A percentile compares a stretch with the other conserved stretches of the same genome.
These are phyloP conservation scores for Tulasnella sp. DNA, from an alignment of 768 basidiomycete species.

Conservation along the genomic window DNA sequence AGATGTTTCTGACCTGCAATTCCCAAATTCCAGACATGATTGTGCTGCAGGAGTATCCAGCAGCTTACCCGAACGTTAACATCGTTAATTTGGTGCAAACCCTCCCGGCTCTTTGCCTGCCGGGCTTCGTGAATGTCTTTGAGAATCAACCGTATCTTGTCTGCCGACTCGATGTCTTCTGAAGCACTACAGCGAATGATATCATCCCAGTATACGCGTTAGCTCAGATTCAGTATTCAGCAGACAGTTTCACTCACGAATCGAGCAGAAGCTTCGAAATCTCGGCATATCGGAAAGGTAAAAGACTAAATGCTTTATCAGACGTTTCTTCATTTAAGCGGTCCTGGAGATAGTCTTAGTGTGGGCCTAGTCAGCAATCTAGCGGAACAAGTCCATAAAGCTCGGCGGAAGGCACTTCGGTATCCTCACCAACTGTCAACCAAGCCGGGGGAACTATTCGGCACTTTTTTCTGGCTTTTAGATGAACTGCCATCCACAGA, in stretches of 20 bases:
- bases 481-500: conserved; percentile 89
- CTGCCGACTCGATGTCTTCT: conserved; percentile 80
- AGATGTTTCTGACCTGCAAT: conserved; percentile 68
- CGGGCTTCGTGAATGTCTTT: conserved; percentile 95
- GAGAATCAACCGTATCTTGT: conserved; percentile 73
- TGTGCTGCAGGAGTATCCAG: background rate
- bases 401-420: background rate
- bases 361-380: background rate
- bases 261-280: conserved; percentile 89
- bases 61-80: conserved; percentile 65
- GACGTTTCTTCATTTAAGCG: conserved; percentile 67
- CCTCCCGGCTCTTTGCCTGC: conserved; percentile 86
- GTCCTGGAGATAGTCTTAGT: conserved; percentile 73
- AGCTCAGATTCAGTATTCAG: background rate
- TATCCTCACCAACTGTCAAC: conserved; percentile 68
- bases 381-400: background rate
- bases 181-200: conserved; percentile 53
- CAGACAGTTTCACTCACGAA: conserved; percentile 49
- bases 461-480: conserved; percentile 93
- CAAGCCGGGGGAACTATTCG: conserved; percentile 85
- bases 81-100: conserved; percentile 71
- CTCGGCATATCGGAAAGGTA: conserved; percentile 87
- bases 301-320: conserved; percentile 59
- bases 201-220: background rate
- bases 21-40: background rate